Evolutionary conservation across 805 yeast species (phyloP), one percentile per base, ranked within the genome.

Genomic region (Wickerhamiella lipophila): DNA sequence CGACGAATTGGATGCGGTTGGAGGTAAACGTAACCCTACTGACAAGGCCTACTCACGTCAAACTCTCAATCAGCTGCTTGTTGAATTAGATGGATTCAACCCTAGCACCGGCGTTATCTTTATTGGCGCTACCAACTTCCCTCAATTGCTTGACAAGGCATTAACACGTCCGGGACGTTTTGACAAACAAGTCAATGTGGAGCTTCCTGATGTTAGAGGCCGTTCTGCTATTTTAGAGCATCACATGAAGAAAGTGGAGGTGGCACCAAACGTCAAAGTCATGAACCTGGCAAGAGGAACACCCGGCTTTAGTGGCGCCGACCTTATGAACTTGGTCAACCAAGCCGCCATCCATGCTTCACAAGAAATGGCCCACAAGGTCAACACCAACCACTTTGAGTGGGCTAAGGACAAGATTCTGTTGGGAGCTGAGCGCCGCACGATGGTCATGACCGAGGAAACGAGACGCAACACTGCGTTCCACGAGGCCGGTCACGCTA

Each of bases 401-500:
- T 92, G 98, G 98, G 98, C 99, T 39, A 92, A 92, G 66, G 99
- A 92, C 67, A 92, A 92, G 68, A 92, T 94, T 50, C 71, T 94
- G 61, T 79, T 92, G 83, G 99, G 99, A 48, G 97, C 97, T 32
- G 99, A 94, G 58, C 83, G 94, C 65, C 85, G 84, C 68, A 84
- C 95, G 22, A 89, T 89, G 97, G 96, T 92, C 35, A 76, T 92
- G 71, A 88, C 98, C 25, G 96, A 92, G 64, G 96, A 89, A 53
- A 77, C 94, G 0, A 77, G 96, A 65, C 78, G 76, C 58, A 87
- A 89, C 55, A 92, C 99, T 15, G 98, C 98, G 1, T 92, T 80
- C 65, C 99, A 92, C 68, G 99, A 92, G 69, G 99, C 98, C 16
- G 99, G 99, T 3, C 99, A 92, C 68, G 98, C 98, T 3, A 85